Evolutionary conservation across 2,329 filamentous ascomycete species (phyloP), one percentile per base, ranked within the genome.

Genomic region (Talaromyces verruculosus): DNA sequence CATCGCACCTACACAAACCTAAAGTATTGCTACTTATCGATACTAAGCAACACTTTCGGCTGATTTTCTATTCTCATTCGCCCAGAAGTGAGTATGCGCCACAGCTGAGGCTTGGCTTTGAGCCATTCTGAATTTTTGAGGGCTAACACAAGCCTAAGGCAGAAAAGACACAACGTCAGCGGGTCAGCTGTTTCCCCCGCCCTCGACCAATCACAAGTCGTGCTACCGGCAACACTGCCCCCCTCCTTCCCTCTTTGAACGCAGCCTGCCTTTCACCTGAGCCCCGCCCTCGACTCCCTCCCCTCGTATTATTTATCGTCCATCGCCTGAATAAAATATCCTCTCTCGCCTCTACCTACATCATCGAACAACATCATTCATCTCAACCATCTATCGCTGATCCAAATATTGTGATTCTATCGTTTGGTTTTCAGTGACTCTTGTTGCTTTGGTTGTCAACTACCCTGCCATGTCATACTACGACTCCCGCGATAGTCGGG

Each of bases 381-480:
- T 10, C 45, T 61, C 58, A 33, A 15, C 58, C 47, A 43, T 59
- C 45, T 7, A 39, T 63, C 60, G 53, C 64, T 45, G 61, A 51
- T 61, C 59, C 41, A 57, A 58, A 22, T 33, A 57, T 64, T 30
- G 39, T 64, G 62, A 67, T 65, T 65, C 25, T 67, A 47, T 61
- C 65, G 49, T 63, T 63, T 57, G 33, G 67, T 61, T 53, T 62
- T 33, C 58, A 65, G 67, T 65, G 61, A 58, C 39, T 62, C 55
- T 47, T 67, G n/a, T 58, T 19, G 28, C 51, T 57, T 57, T 62
- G 33, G 22, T 51, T 65, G 51, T 61, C 55, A 43, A 45, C 43
- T 45, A 37, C 39, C 63, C 67, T 65, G 69, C 68, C 62, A 79
- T 79, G 75, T 70, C 76, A 39, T 78, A 78, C 69, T 77, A 79